These are phyloP conservation scores for Phoenix dactylifera DNA, from an alignment of 176 grass and related monocot genomes.

Conservation along the genomic window DNA sequence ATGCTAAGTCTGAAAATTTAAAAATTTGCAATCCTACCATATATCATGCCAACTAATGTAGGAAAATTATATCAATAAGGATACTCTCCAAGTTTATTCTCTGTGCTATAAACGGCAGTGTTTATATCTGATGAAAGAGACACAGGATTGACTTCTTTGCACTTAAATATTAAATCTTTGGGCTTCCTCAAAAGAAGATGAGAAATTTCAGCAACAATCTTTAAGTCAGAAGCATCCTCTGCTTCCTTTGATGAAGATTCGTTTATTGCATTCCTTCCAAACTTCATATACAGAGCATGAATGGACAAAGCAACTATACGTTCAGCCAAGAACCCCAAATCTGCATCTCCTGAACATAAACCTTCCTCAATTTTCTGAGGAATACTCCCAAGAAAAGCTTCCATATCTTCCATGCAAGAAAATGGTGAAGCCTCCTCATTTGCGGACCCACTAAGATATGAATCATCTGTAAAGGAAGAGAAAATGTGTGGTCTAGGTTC, in stretches of 20 bases:
- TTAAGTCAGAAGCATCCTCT: constrained; percentile 32
- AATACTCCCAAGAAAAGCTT: constrained; percentile 51
- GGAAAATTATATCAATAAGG: constrained; percentile 33
- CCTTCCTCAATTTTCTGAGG: constrained; percentile 82
- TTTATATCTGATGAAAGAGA: constrained; percentile 16
- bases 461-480: constrained; percentile 18
- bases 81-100: constrained; percentile 89
- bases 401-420: constrained; percentile 49
- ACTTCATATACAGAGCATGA: constrained; percentile 42
- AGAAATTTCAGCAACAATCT: constrained; percentile 38
- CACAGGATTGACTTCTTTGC: constrained; percentile 32
- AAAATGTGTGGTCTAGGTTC: constrained; percentile 18
- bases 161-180: constrained; percentile 64
- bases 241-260: constrained; percentile 23
- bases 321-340: constrained; percentile 67
- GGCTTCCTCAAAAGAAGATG: constrained; percentile 70
- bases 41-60: neutral
- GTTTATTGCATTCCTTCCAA: constrained; percentile 27
- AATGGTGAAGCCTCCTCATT: constrained; percentile 26
- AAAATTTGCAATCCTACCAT: neutral
- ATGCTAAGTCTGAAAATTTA: neutral
- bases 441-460: constrained; percentile 14
- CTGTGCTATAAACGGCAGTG: constrained; percentile 27
- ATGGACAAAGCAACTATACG: constrained; percentile 63
- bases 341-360: constrained; percentile 51